These are phyloP conservation scores for Lachnellula occidentalis DNA, from an alignment of 2,329 filamentous ascomycete genomes.

Conservation along the genomic window DNA sequence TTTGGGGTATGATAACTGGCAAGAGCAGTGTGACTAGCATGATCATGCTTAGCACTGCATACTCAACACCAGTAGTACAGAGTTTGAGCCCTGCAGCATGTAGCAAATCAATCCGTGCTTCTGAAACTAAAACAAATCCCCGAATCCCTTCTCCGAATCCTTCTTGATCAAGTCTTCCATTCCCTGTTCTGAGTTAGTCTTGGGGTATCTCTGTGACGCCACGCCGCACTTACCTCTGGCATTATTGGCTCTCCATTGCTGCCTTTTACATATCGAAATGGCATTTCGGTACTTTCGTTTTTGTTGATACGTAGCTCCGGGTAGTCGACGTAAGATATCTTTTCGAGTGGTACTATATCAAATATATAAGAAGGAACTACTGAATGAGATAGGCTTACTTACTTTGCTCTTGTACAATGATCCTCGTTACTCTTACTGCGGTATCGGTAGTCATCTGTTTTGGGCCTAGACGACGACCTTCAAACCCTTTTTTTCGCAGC, in stretches of 20 bases:
- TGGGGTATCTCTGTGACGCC: slow-evolving; percentile 21
- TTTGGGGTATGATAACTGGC: no score
- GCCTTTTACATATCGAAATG: slow-evolving; percentile 87
- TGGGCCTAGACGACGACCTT: slow-evolving; percentile 79
- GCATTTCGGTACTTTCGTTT: slow-evolving; percentile 94
- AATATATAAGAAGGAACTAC: neutral
- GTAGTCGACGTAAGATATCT: slow-evolving; percentile 79
- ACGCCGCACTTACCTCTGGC: slow-evolving; percentile 63
- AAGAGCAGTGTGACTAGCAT: no score
- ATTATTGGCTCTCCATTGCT: slow-evolving; percentile 76
- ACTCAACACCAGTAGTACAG: no score
- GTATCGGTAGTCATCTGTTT: slow-evolving; percentile 99
- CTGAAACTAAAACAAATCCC: slow-evolving; percentile 66
- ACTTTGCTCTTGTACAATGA: slow-evolving; percentile 83
- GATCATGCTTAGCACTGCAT: no score
- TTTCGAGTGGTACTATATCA: slow-evolving; percentile 68
- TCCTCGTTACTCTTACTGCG: slow-evolving; percentile 85
- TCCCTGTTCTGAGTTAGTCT: slow-evolving; percentile 44
- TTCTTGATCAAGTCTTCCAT: slow-evolving; percentile 93
- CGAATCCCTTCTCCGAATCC: slow-evolving; percentile 87
- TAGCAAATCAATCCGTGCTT: neutral
- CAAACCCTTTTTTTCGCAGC: slow-evolving; percentile 86
- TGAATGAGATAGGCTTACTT: slow-evolving; percentile 28
- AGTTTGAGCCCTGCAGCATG: no score
- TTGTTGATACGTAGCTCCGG: slow-evolving; percentile 87